Conservation (phyloP, 345 rosid genomes). For the Lepidium sativum region DNA sequence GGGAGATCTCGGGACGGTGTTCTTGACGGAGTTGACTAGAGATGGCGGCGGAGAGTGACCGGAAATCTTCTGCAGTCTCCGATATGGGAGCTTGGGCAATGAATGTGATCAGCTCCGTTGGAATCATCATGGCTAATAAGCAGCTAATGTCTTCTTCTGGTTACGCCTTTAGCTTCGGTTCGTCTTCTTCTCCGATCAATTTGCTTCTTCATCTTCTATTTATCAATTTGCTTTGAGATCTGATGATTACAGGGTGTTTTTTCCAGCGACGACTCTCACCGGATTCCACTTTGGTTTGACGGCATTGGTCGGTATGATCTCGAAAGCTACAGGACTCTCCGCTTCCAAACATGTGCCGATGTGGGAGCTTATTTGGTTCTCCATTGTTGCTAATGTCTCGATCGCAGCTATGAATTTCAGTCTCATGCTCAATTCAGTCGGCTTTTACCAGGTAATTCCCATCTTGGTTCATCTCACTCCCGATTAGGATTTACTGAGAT, state of each 20-base stretch:
- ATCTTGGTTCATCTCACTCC: neutral
- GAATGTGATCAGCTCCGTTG: conserved; percentile 91
- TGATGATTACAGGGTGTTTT: neutral
- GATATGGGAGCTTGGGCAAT: conserved; percentile 95
- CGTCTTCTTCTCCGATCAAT: conserved; percentile 9
- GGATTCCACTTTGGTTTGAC: conserved; percentile 89
- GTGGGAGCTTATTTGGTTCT: conserved; percentile 97
- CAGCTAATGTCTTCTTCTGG: conserved; percentile 83
- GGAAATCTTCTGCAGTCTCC: conserved; percentile 47
- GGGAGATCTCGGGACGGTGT: neutral
- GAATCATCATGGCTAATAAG: conserved; percentile 90
- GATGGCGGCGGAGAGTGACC: conserved; percentile 28
- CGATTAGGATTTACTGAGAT: neutral
- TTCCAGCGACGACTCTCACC: conserved; percentile 71
- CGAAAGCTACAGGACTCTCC: conserved; percentile 76
- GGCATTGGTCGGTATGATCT: conserved; percentile 73
- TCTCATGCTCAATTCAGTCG: conserved; percentile 94
- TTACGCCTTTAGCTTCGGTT: conserved; percentile 74
- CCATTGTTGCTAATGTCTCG: conserved; percentile 71
- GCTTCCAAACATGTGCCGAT: conserved; percentile 68
- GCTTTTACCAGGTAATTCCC: conserved; percentile 61
- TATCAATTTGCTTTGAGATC: conserved; percentile 11
- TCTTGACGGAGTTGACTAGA: conserved; percentile 2
- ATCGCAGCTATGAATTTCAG: conserved; percentile 88
- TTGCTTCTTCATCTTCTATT: neutral